Evolutionary conservation across 345 rosid species (phyloP), one percentile per base, ranked within the genome.

Genomic region (Rhodomyrtus tomentosa): DNA sequence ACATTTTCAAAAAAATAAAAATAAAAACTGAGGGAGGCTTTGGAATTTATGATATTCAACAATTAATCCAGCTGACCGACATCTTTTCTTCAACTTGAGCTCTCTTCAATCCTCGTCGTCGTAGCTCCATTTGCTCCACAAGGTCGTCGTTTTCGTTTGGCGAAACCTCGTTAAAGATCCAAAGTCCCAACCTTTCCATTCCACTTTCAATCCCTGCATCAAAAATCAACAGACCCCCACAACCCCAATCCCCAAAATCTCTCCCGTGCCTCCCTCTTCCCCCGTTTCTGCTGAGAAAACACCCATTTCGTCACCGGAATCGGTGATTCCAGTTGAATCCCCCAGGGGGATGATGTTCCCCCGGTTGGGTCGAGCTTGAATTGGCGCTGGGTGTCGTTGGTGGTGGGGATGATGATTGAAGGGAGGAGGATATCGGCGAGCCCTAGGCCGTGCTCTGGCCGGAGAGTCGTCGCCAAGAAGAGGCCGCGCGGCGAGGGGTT

Each of bases 401-500:
- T 27, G 50, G n/a, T 1, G 25, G 51, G 76, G 49, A 36, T 40
- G 88, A 80, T 85, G 55, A 92, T 94, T 92, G 98, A 94, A 88
- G 98, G 98, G 82, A 90, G 98, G 89, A 91, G 95, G 86, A 92
- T 95, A 85, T 89, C 95, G 85, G 96, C 96, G 56, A 94, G 88
- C 87, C 96, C 95, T 58, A 89, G 98, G 90, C 98, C 98, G 36
- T 93, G 97, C 74, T 89, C 90, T 8, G 98, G 96, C 38, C 90
- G 94, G 87, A 92, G 96, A 80, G 89, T 95, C 12, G 83, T 90
- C 81, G 98, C 96, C 50, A 56, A 73, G 45, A 94, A 92, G 86
- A 88, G 98, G 87, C 86, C 88, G 83, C 90, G 95, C 15, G 81
- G 89, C 10, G 93, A 94, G 85, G 94, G 95, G 22, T 90, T 90